Percentiles rank a stretch among this genome's conserved stretches.
Evolutionary conservation across 73 alveolate species (phyloP).

Genomic region (Symbiodinium natans): DNA sequence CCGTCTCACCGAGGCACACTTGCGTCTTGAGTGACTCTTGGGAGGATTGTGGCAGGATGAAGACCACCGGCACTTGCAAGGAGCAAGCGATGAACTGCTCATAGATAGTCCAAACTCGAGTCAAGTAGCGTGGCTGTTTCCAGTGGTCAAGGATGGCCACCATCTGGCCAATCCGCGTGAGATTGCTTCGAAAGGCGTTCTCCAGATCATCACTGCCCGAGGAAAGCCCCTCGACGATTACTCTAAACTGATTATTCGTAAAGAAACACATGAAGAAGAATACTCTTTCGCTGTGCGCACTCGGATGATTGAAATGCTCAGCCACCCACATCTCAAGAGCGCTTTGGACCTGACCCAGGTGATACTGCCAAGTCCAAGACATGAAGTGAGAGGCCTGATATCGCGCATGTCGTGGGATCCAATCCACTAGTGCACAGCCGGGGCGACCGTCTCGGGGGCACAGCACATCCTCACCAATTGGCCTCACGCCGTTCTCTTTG

Average conservation of each 20-base stretch:
- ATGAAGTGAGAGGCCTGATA: conserved; percentile 28
- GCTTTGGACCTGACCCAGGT: too few relatives aligned
- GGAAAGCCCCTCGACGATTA: not conserved
- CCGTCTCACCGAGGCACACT: too few relatives aligned
- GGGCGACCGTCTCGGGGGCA: conserved; percentile 37
- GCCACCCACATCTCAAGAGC: too few relatives aligned
- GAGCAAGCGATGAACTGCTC: conserved; percentile 75
- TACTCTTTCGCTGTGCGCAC: not conserved
- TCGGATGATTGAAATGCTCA: too few relatives aligned
- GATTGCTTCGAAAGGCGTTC: conserved; percentile 2
- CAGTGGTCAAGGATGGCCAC: conserved; percentile 65
- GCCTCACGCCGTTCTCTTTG: not conserved
- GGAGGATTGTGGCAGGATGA: too few relatives aligned
- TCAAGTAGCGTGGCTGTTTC: conserved; percentile 20
- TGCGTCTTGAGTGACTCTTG: too few relatives aligned
- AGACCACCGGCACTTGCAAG: too few relatives aligned
- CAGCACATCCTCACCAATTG: conserved; percentile 16
- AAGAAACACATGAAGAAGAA: too few relatives aligned
- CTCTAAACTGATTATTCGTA: conserved; percentile 37
- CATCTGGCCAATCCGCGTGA: conserved; percentile 40
- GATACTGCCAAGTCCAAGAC: conserved; percentile 53
- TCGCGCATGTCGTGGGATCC: not conserved
- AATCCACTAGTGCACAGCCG: conserved; percentile 56
- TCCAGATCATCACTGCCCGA: conserved; percentile 28
- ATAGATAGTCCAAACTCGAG: conserved; percentile 39